phyloP scores from a whole-genome alignment of 2,329 filamentous ascomycete genomes.

The Cryoendolithus antarcticus region DNA sequence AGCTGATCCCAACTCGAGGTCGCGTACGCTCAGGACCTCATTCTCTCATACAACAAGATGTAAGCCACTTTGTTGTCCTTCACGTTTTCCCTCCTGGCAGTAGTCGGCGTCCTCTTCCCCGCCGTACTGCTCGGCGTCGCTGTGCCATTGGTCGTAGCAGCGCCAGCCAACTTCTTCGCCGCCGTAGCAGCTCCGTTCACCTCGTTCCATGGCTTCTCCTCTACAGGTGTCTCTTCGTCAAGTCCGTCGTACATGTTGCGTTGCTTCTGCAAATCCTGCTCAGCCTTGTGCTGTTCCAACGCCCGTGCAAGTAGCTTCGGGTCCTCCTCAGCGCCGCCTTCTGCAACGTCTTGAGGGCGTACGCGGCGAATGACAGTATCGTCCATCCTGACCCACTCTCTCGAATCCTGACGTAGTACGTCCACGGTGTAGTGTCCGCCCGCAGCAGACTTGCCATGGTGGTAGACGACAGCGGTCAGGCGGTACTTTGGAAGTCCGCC shows the following conservation, averaged over 20 bases:
- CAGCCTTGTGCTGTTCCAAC: conserved; percentile 55
- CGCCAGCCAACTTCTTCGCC: conserved; percentile 46
- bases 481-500: conserved; percentile 70
- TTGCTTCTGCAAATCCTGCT: conserved; percentile 24
- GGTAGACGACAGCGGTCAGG: conserved; percentile 84
- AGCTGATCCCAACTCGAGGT: too few species aligned
- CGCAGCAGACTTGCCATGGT: conserved; percentile 92
- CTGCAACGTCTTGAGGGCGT: conserved; percentile 76
- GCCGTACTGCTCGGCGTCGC: conserved; percentile 38
- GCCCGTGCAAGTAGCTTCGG: conserved; percentile 54
- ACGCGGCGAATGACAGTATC: conserved; percentile 84
- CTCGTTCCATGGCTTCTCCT: conserved; percentile 63
- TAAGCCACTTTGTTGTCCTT: conserved; percentile 97
- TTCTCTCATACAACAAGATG: conserved; percentile 83
- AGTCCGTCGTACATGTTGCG: conserved; percentile 63
- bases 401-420: conserved; percentile 83
- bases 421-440: conserved; percentile 98
- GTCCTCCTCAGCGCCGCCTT: conserved; percentile 70
- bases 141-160: conserved; percentile 40
- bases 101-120: conserved; percentile 43
- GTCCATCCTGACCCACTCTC: conserved; percentile 91
- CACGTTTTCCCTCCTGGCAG: conserved; percentile 35
- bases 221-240: conserved; percentile 52
- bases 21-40: conserved; percentile 25
- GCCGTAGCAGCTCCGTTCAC: conserved; percentile 50